Percentiles rank a stretch among this genome's conserved stretches.
Evolutionary conservation across 129 eudicot genomes (phyloP).

Genomic region (Arctium lappa): DNA sequence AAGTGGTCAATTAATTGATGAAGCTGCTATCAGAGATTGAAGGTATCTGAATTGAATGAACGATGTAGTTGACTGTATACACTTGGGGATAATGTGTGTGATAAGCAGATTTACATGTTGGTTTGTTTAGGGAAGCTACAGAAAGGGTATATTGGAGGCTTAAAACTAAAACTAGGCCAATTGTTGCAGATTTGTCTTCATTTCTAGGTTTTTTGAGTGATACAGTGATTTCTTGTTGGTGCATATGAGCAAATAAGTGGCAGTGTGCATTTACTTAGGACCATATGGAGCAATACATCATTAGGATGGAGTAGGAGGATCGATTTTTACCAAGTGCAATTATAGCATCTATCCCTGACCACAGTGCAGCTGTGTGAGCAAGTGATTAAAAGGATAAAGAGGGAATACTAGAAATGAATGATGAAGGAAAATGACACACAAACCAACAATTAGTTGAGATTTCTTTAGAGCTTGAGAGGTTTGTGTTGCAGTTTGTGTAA

Average conservation of each 20-base stretch:
- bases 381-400: not conserved
- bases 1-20: not conserved
- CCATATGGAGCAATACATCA: not conserved
- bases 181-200: not conserved
- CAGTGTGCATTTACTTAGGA: not conserved
- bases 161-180: not conserved
- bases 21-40: constrained; percentile 1
- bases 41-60: not conserved
- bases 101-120: not conserved
- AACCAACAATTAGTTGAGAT: not conserved
- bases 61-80: not conserved
- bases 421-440: not conserved
- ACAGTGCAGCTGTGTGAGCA: not conserved
- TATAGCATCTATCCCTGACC: not conserved
- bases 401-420: not conserved
- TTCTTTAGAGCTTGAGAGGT: not conserved
- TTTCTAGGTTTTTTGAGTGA: not conserved
- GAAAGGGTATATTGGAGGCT: not conserved
- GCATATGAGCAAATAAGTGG: not conserved
- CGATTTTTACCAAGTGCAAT: not conserved
- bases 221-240: not conserved
- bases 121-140: not conserved
- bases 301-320: not conserved
- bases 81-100: not conserved
- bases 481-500: not conserved